Percentiles rank a stretch among this genome's conserved stretches.
These are phyloP conservation scores for Thelephora ganbajun DNA, from an alignment of 768 basidiomycete species.

Conservation along the genomic window DNA sequence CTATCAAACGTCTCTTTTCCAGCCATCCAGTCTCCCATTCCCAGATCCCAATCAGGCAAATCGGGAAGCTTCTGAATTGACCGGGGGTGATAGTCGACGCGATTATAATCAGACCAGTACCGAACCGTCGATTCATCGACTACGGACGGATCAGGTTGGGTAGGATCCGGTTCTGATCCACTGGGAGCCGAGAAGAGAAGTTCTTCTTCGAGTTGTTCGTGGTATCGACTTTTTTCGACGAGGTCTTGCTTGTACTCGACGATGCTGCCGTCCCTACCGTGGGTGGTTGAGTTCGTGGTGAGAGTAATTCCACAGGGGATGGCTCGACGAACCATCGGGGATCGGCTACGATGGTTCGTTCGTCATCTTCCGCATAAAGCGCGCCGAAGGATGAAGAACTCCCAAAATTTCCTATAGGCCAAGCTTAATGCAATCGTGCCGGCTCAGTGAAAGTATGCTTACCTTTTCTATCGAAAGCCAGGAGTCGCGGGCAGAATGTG, in stretches of 20 bases:
- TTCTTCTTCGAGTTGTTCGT: constrained; percentile 25
- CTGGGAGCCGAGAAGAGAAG: background rate
- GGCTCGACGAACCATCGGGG: constrained; percentile 9
- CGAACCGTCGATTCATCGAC: constrained; percentile 21
- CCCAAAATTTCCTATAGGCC: constrained; percentile 49
- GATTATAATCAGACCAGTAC: constrained; percentile 61
- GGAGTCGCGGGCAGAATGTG: constrained; percentile 45
- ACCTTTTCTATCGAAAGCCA: constrained; percentile 61
- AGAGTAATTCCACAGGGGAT: constrained; percentile 4
- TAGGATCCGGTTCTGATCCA: constrained; percentile 8
- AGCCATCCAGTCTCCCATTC: constrained; percentile 40
- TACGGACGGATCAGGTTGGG: background rate
- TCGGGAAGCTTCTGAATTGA: constrained; percentile 54
- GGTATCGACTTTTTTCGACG: constrained; percentile 43
- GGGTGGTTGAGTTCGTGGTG: background rate
- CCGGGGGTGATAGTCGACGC: constrained; percentile 49
- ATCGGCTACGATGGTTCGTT: no score
- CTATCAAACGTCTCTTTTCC: constrained; percentile 37
- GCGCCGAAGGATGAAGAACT: constrained; percentile 28
- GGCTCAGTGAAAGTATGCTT: constrained; percentile 5
- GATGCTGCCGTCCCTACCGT: constrained; percentile 19
- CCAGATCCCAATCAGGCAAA: constrained; percentile 35
- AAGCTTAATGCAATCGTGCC: background rate
- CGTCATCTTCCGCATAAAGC: constrained; percentile 21
- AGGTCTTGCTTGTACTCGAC: constrained; percentile 37